Percentiles rank a stretch among this genome's conserved stretches.
Conservation (phyloP, 495 filamentous ascomycete genomes). For the Trypethelium eluteriae region DNA sequence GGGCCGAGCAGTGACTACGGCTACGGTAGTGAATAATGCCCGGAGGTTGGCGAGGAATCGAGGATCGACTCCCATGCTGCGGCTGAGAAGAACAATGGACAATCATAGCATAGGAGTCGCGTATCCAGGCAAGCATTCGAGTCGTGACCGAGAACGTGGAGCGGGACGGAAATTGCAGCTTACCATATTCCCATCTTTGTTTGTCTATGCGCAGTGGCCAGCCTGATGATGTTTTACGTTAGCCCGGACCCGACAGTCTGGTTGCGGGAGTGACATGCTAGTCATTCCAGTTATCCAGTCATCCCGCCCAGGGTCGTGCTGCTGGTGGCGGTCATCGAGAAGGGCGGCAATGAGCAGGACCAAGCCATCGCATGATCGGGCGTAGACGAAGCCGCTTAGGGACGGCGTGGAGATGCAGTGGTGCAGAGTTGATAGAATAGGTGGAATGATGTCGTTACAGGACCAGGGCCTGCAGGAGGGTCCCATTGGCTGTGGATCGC, state of each 20-base stretch:
- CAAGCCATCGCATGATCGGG: slow-evolving; percentile 3
- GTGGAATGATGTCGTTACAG: neutral
- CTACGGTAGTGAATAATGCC: too few relatives aligned
- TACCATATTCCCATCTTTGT: slow-evolving; percentile 8
- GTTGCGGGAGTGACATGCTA: slow-evolving; percentile 7
- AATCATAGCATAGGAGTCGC: neutral
- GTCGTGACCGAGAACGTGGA: slow-evolving; percentile 8
- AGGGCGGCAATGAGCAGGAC: neutral
- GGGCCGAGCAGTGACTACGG: too few relatives aligned
- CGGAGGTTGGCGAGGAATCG: neutral
- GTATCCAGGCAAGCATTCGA: neutral
- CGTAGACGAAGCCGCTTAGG: neutral
- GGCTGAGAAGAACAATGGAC: neutral
- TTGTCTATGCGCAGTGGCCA: neutral
- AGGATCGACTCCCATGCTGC: neutral
- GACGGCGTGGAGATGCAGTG: neutral
- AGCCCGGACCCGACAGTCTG: slow-evolving; percentile 8
- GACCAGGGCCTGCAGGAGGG: neutral
- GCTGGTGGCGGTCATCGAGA: too few relatives aligned
- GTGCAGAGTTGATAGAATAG: neutral
- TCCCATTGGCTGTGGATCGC: neutral
- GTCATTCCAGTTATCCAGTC: neutral
- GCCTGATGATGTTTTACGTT: neutral
- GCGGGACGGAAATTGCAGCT: slow-evolving; percentile 11
- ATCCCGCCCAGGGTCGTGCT: too few relatives aligned